phyloP scores from a whole-genome alignment of 441 rosid genomes.

The Jatropha multifida region DNA sequence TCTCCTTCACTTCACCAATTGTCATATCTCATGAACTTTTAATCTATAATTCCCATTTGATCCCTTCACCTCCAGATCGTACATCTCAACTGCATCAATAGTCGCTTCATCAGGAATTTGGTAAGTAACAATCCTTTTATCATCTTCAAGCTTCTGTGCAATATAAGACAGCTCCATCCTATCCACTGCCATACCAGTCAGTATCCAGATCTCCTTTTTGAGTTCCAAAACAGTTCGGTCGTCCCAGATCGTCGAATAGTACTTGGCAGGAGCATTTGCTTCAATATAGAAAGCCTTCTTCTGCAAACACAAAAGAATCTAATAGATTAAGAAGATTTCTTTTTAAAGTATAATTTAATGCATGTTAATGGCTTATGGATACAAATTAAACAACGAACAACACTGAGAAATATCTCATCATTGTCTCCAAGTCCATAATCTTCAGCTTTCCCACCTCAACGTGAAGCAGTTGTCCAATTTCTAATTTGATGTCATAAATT shows the following conservation, averaged over 20 bases:
- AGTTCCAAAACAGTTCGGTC: too few relatives aligned
- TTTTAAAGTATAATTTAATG: too few relatives aligned
- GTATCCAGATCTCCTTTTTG: too few relatives aligned
- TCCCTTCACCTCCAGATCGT: background rate
- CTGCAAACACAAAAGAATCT: too few relatives aligned
- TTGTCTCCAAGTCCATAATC: background rate
- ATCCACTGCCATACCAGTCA: background rate
- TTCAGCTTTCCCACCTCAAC: background rate
- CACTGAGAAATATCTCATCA: background rate
- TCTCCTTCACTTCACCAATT: background rate
- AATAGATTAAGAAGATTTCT: too few relatives aligned
- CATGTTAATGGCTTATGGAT: too few relatives aligned
- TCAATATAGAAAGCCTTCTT: too few relatives aligned
- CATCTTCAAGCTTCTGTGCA: background rate
- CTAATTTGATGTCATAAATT: background rate
- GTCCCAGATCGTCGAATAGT: too few relatives aligned
- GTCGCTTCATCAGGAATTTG: background rate
- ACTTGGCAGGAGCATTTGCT: too few relatives aligned
- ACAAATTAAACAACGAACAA: background rate
- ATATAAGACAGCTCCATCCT: background rate
- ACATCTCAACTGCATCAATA: background rate
- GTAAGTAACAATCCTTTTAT: background rate
- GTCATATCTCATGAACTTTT: background rate
- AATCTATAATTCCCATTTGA: background rate
- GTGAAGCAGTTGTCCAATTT: background rate